phyloP scores from a whole-genome alignment of 2,329 filamentous ascomycete species.

The Xylariaceae sp. region DNA sequence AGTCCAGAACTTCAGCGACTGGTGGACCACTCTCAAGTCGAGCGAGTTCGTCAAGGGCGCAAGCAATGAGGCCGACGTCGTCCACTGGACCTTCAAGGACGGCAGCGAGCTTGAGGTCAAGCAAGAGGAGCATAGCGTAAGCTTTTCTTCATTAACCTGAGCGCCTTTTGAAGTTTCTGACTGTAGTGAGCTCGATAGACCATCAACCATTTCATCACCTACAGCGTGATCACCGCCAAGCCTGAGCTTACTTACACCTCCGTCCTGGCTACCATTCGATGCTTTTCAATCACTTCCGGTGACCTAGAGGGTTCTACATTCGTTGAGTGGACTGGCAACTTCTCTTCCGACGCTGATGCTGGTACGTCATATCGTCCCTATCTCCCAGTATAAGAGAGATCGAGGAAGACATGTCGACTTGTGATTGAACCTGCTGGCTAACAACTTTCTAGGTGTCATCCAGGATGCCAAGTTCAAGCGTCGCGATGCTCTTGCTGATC shows the following conservation, averaged over 20 bases:
- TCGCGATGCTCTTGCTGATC: slow-evolving; percentile 64
- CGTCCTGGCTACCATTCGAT: slow-evolving; percentile 63
- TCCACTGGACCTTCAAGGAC: slow-evolving; percentile 69
- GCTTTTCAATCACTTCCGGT: slow-evolving; percentile 63
- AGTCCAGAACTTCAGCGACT: slow-evolving; percentile 62
- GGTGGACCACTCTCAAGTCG: slow-evolving; percentile 60
- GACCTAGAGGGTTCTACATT: slow-evolving; percentile 61
- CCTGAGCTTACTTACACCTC: slow-evolving; percentile 63
- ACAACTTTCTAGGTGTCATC: slow-evolving; percentile 54
- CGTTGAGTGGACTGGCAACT: slow-evolving; percentile 65
- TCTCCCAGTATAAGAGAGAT: neutral
- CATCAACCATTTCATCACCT: slow-evolving; percentile 73
- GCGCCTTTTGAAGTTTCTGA: neutral
- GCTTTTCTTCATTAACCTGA: slow-evolving; percentile 21
- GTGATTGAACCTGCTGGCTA: slow-evolving; percentile 9
- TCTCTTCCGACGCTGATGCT: slow-evolving; percentile 66
- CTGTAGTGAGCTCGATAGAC: slow-evolving; percentile 37
- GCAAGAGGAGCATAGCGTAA: slow-evolving; percentile 70
- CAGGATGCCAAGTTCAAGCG: slow-evolving; percentile 75
- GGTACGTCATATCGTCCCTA: slow-evolving; percentile 42
- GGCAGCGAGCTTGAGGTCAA: slow-evolving; percentile 66
- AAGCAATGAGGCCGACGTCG: slow-evolving; percentile 61
- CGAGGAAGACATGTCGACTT: neutral
- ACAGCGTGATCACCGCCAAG: slow-evolving; percentile 64
- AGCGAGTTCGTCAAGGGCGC: slow-evolving; percentile 61